Evolutionary conservation across 192 early-diverging fungal genomes (phyloP), one percentile per base, ranked within the genome.

Genomic region (Coemansia sp.): DNA sequence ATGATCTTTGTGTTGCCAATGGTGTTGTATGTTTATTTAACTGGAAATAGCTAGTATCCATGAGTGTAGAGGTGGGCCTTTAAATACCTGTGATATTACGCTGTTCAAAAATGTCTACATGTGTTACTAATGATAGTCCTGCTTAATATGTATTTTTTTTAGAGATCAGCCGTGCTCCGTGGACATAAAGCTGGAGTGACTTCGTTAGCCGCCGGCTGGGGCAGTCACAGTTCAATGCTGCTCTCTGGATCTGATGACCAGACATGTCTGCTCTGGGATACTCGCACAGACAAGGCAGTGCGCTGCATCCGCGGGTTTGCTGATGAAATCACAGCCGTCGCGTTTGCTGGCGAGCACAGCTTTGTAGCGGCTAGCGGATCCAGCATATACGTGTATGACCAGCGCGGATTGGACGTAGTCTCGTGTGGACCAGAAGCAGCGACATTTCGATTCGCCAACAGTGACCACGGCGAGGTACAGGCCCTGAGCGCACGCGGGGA

Each of bases 201-300:
- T 15, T 45, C 68, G 0, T 45, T 82, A 38, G 66, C 69, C 3
- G 75, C 80, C 0, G 80, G 80, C 14, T 59, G 34, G 27, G 58
- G 48, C 41, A 12, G 9, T 4, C 44, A 63, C n/a, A 42, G 55
- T 7, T 2, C 34, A 12, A 66, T 77, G 32, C 37, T 82, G 50
- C 11, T 82, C 41, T 82, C 80, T 23, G 80, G 80, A 11, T 77
- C 72, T 12, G 80, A 83, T 25, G 80, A 83, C 34, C 44, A 42
- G 41, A 75, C 80, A 42, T 62, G 72, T 5, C 62, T 72, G 7
- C 66, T 83, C 7, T 83, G 80, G 80, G 80, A 83, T 38, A 51
- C 44, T 23, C 62, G 80, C 17, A 53, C 63, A 10, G 36, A 32
- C 23, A 75, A 57, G 23, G 31, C 69, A 2, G 37, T 64, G 25